Evolutionary conservation across 768 basidiomycete genomes (phyloP), one percentile per base, ranked within the genome.

Genomic region (Pleurotus citrinopileatus): DNA sequence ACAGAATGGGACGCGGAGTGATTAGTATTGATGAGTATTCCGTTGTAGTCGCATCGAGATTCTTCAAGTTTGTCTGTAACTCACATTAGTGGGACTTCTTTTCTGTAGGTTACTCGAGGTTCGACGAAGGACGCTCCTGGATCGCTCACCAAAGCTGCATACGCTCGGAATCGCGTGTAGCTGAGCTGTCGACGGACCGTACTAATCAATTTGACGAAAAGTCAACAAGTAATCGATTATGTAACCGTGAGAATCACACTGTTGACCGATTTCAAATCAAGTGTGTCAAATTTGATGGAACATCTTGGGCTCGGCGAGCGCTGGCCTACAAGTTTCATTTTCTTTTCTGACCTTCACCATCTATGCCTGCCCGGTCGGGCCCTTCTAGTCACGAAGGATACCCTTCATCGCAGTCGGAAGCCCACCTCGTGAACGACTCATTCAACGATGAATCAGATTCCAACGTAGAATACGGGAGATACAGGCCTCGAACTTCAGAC

Each of bases 401-500:
- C 62, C 77, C 78, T 50, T 80, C 84, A 12, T 79, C 77, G 23
- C 79, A 84, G 32, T 78, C 74, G n/a, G 79, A 79, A 28, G 75
- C 82, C 59, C 84, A 87, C 62, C 80, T 80, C 23, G 32, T 34
- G 32, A 72, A 75, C 60, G 87, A 90, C 70, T 87, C 87, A 55
- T 90, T 87, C 67, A 73, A 84, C 38, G 38, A 40, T 40, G 38
- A 40, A 12, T 19, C 38, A 12, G 38, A 40, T 12, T 19, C 38
- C 9, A 34, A n/a, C 32, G 73, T 78, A 59, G 87, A 89, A 59
- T 81, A 74, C 57, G 76, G 77, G 34, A 80, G 80, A 56, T 79
- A 85, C 60, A 86, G 89, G 65, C 86, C 85, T 23, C 83, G 77
- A 63, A 76, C 73, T 54, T 90, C 89, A 0, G 89, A 89, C 68